Base-by-base conservation (phyloP, 495 filamentous ascomycete genomes). In the Trichoderma asperelloides region DNA sequence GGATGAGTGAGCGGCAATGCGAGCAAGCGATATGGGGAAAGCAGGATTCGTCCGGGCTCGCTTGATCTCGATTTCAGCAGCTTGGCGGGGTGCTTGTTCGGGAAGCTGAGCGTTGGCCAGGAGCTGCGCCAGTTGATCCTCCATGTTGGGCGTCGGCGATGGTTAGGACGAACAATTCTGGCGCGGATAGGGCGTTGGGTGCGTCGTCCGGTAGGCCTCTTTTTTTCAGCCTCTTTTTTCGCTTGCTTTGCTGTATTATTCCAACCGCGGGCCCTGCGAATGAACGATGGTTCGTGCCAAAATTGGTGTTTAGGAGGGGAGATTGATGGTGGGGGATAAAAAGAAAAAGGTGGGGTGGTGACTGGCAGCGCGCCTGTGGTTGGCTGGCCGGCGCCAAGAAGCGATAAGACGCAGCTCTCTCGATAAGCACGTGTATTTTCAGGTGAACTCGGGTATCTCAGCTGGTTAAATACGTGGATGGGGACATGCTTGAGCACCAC, bases 71-170 rank as follows among this genome's bases (percentile, higher is more conserved):
- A 85, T 79, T 77, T 97, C 93, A 68, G 93, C 93, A 68, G 91
- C 82, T 74, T 88, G 90, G 74, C 93, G 86, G 21, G 88, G 85
- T 62, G 81, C 85, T 70, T 90, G 86, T 28, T 83, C 80, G 65
- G 88, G 69, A 66, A 86, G 85, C 75, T 96, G 91, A 18, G 93
- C 95, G 76, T 89, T 88, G 67, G 88, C 84, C 62, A 97, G 88
- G 71, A 96, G 82, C 71, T 85, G 84, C 69, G 92, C 85, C 70
- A 96, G 85, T 77, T 92, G 85, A 79, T 93, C 89, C 83, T 96
- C 92, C 91, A 93, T 93, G 68, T 67, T 78, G 74, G 67, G 41
- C 16, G 62, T 28, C 3, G 27, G 51, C 21, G 21, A 30, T 28
- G 8, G 51, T 13, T 11, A 9, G 51, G 51, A 27, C 25, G 25